phyloP scores from a whole-genome alignment of 345 rosid genomes.

The Crucihimalaya himalaica region DNA sequence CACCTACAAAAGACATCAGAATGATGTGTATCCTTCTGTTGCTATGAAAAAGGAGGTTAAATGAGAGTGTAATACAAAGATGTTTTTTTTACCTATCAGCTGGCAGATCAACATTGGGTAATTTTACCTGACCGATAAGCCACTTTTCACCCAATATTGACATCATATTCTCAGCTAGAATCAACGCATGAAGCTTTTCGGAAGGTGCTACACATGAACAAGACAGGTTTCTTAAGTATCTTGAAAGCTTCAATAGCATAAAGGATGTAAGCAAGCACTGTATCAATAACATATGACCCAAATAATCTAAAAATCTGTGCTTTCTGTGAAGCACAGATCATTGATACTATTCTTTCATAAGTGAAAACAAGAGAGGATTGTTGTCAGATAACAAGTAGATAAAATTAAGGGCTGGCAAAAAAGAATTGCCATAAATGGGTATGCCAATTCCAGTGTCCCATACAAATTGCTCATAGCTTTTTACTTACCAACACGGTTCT shows the following conservation, averaged over 20 bases:
- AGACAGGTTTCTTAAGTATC: slow-evolving; percentile 23
- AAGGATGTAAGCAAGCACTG: slow-evolving; percentile 12
- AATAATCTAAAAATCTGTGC: not conserved
- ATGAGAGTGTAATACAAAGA: not conserved
- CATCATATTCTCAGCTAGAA: slow-evolving; percentile 74
- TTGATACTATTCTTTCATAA: not conserved
- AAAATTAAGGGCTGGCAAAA: not conserved
- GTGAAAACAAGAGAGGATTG: not conserved
- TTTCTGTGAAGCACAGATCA: not conserved
- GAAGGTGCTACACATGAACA: slow-evolving; percentile 65
- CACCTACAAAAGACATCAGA: slow-evolving; percentile 55
- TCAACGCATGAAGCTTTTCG: slow-evolving; percentile 77
- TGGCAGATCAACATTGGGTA: slow-evolving; percentile 59
- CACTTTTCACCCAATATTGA: slow-evolving; percentile 69
- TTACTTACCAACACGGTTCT: slow-evolving; percentile 82
- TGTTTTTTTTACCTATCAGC: slow-evolving; percentile 54
- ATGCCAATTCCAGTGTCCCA: not conserved
- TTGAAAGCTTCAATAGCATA: slow-evolving; percentile 30
- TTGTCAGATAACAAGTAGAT: not conserved
- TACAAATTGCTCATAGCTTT: slow-evolving; percentile 12
- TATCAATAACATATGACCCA: slow-evolving; percentile 4
- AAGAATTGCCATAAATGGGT: slow-evolving; percentile 5
- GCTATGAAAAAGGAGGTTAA: not conserved
- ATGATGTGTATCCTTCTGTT: not conserved
- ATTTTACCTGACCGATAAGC: slow-evolving; percentile 60